Evolutionary conservation across 192 early-diverging fungal species (phyloP).

Genomic region (Linnemannia schmuckeri): DNA sequence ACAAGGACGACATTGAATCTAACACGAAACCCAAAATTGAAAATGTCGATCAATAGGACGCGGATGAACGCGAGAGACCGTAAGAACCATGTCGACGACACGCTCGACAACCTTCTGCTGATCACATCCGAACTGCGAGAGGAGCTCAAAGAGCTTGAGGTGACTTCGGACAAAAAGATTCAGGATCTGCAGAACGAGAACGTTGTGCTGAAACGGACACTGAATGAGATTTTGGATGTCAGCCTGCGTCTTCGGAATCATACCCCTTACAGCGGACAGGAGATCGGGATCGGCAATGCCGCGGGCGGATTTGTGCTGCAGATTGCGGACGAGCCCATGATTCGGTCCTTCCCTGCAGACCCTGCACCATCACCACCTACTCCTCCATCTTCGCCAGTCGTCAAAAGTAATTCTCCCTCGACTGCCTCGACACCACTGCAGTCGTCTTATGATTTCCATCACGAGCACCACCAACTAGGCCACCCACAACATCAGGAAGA

Average conservation of each 20-base stretch:
- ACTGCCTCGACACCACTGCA: constrained; percentile 15
- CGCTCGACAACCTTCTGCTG: constrained; percentile 68
- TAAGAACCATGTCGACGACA: constrained; percentile 63
- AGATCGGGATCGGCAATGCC: constrained; percentile 48
- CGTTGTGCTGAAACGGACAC: constrained; percentile 50
- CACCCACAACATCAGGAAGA: constrained; percentile 26
- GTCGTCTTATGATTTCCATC: constrained; percentile 50
- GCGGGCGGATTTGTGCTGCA: constrained; percentile 48
- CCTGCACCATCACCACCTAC: constrained; percentile 11
- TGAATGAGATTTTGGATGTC: constrained; percentile 66
- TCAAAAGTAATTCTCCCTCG: neutral
- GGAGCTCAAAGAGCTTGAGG: constrained; percentile 48
- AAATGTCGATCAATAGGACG: constrained; percentile 41
- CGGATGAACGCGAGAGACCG: constrained; percentile 62
- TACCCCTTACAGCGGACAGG: constrained; percentile 58
- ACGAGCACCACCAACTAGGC: constrained; percentile 43
- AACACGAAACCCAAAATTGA: neutral
- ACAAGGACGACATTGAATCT: neutral
- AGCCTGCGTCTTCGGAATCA: constrained; percentile 61
- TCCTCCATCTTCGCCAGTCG: neutral
- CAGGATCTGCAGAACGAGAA: constrained; percentile 61
- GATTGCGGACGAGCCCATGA: constrained; percentile 47
- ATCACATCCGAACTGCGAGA: constrained; percentile 56
- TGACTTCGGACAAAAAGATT: constrained; percentile 40
- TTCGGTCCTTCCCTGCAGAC: constrained; percentile 38